Percentiles rank a stretch among this genome's conserved stretches.
phyloP scores from a whole-genome alignment of 139 green algal genomes.

The Chlamydomonas sp. region DNA sequence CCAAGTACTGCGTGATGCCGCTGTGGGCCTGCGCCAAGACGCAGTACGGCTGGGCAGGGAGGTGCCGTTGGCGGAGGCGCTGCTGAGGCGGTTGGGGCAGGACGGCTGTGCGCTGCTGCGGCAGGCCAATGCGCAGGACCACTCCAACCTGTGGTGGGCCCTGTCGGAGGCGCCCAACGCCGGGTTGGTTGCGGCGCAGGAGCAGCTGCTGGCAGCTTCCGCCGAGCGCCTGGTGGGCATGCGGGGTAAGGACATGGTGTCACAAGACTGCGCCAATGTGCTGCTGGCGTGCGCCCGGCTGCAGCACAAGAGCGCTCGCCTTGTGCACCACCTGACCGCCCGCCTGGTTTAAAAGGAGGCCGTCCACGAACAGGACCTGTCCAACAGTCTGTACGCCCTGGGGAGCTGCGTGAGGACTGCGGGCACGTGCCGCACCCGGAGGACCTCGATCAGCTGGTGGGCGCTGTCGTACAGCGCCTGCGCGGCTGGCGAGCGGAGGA shows the following conservation, averaged over 20 bases:
- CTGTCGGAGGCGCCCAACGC: background rate
- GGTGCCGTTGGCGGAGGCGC: background rate
- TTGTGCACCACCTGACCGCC: background rate
- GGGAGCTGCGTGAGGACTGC: background rate
- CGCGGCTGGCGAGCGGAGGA: no score
- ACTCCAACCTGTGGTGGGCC: background rate
- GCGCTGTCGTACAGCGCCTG: background rate
- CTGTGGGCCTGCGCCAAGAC: background rate
- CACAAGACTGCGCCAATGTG: background rate
- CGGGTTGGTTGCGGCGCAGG: background rate
- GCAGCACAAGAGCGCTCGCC: no score
- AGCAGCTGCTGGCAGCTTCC: background rate
- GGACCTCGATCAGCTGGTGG: background rate
- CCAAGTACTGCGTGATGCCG: background rate
- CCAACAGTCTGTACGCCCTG: background rate
- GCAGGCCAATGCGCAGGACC: background rate
- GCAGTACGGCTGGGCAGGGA: background rate
- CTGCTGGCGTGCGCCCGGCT: background rate
- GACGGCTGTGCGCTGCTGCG: background rate
- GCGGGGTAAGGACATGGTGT: background rate
- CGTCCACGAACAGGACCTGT: background rate
- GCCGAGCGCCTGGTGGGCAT: background rate
- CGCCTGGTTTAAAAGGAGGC: background rate
- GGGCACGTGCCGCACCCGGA: background rate
- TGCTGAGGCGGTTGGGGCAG: background rate